phyloP scores from a whole-genome alignment of 1,139 yeast species.

The Candida neerlandica region DNA sequence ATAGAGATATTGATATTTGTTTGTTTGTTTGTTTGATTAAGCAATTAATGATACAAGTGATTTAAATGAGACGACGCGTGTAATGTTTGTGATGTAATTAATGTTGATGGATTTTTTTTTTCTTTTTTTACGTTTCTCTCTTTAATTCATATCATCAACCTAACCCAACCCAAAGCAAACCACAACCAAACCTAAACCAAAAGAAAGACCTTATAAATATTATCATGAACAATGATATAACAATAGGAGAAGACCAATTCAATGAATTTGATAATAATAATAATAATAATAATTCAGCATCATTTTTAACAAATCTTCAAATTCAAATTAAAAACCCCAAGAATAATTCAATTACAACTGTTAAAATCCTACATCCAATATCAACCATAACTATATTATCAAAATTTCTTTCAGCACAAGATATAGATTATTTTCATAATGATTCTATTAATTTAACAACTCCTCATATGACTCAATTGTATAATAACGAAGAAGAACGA shows the following conservation, averaged over 20 bases:
- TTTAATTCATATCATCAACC: not conserved
- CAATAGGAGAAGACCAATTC: not conserved
- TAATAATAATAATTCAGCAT: too few relatives aligned
- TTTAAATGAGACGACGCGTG: too few relatives aligned
- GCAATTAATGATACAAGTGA: too few relatives aligned
- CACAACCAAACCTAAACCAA: not conserved
- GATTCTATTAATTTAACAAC: not conserved
- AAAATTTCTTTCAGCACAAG: not conserved
- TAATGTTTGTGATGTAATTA: too few relatives aligned
- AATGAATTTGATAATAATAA: not conserved
- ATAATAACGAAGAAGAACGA: too few relatives aligned
- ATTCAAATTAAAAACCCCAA: not conserved
- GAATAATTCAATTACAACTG: not conserved
- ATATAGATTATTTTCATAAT: not conserved
- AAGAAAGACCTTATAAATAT: too few relatives aligned
- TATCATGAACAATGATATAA: not conserved
- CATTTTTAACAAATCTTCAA: not conserved
- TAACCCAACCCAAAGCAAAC: not conserved
- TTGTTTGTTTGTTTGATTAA: too few relatives aligned
- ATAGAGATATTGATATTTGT: too few relatives aligned
- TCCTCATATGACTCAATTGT: conserved; percentile 5
- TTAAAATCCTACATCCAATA: conserved; percentile 7
- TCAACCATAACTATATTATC: conserved; percentile 1
- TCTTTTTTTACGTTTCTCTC: too few relatives aligned
- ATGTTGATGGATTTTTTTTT: too few relatives aligned